phyloP scores from a whole-genome alignment of 495 filamentous ascomycete species.

The Xylaria longipes region DNA sequence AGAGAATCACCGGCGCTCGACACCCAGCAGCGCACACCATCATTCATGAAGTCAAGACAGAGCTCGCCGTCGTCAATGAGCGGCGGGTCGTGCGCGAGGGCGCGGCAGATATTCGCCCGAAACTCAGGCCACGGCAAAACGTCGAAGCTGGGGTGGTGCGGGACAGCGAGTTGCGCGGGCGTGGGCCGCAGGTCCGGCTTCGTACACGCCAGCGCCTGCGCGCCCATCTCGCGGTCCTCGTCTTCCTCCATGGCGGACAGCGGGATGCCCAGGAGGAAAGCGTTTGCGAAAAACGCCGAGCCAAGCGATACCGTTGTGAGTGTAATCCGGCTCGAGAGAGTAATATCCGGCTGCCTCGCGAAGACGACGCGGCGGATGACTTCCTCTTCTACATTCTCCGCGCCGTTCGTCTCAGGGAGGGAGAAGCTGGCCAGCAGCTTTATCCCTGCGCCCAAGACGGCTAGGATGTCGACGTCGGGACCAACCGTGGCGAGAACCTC shows the following conservation, averaged over 20 bases:
- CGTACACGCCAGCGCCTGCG: not conserved
- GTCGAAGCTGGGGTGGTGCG: constrained; percentile 14
- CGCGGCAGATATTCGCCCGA: not conserved
- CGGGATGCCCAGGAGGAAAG: not conserved
- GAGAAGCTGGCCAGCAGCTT: not conserved
- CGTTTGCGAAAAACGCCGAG: constrained; percentile 12
- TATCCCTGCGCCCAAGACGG: not conserved
- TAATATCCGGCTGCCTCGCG: not conserved
- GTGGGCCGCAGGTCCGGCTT: constrained; percentile 6
- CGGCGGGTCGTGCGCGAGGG: constrained; percentile 20
- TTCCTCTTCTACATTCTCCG: not conserved
- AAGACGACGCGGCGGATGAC: not conserved
- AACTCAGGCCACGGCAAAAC: not conserved
- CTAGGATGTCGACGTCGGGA: not conserved
- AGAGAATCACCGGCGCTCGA: constrained; percentile 19
- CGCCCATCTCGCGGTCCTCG: not conserved
- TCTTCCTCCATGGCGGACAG: not conserved
- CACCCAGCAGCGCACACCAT: constrained; percentile 35
- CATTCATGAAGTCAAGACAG: constrained; percentile 32
- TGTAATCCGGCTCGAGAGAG: not conserved
- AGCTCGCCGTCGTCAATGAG: constrained; percentile 33
- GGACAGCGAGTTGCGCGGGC: not conserved
- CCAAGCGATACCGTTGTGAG: not conserved
- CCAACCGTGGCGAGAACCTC: not conserved
- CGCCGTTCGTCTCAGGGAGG: not conserved